Conservation (phyloP, 2,329 filamentous ascomycete species). For the Curvularia sp. region DNA sequence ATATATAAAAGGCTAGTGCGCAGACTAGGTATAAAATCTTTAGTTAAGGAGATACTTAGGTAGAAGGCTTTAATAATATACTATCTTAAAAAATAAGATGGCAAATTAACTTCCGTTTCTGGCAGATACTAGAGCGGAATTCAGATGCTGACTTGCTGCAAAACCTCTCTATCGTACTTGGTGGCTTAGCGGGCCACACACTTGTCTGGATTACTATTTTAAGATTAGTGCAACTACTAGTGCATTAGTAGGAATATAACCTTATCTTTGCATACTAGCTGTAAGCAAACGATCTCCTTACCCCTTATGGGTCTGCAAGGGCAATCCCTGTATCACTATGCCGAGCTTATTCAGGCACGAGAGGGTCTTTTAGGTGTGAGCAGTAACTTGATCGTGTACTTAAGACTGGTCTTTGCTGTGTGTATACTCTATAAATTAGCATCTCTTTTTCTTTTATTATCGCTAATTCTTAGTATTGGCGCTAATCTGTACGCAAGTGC, state of each 20-base stretch:
- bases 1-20: no score
- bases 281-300: not conserved
- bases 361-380: not conserved
- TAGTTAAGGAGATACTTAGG: no score
- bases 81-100: not conserved
- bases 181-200: not conserved
- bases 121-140: not conserved
- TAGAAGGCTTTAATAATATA: no score
- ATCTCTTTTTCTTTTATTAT: no score
- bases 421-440: not conserved
- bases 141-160: not conserved
- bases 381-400: not conserved
- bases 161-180: not conserved
- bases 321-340: not conserved
- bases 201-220: not conserved
- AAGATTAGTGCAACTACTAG: not conserved
- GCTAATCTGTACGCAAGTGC: no score
- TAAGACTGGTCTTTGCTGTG: not conserved
- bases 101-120: not conserved
- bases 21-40: no score
- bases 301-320: not conserved
- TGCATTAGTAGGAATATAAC: not conserved
- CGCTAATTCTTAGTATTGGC: no score
- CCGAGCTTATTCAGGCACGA: not conserved
- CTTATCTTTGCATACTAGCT: not conserved